Evolutionary conservation across 176 grass and related monocot genomes (phyloP), one percentile per base, ranked within the genome.

Genomic region (Triticum timopheevii): DNA sequence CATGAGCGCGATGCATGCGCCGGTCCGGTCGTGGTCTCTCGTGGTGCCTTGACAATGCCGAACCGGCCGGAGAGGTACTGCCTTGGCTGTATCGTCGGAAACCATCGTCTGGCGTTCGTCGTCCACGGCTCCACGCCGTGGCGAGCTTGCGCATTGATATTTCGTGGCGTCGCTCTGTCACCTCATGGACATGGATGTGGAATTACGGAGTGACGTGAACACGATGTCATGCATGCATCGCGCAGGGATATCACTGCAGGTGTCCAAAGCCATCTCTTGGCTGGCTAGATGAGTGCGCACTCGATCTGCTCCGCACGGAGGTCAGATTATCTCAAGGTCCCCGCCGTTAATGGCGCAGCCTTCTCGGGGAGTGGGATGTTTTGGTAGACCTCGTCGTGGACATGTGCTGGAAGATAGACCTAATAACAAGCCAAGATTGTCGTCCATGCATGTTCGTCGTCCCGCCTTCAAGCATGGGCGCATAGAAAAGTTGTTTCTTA

Each of bases 11-110:
- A 44, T 44, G 45, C 3, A n/a, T 35, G 31, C 50, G 27, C 67
- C 4, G 78, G 78, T 82, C 54, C 19, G 0, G 16, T 22, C 54
- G 54, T 20, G 52, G 52, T 56, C 52, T 56, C 52, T 56, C 36
- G 73, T 34, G 64, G 39, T 3, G 71, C 79, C 50, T 79, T 24
- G 88, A 90, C 88, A 83, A 24, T 17, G 68, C 34, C 19, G 44
- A 20, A 49, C 15, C 12, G 5, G 38, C 15, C n/a, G 5, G 38
- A 23, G 58, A 40, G 75, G 0, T 54, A 31, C 40, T 8, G 52
- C 65, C 39, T 79, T 64, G 87, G 87, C 38, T 73, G 39, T 15
- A 65, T 23, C 35, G 50, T 35, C 20, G 25, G 35, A 36, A 69
- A 13, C 40, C 36, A 23, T 24, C 69, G 12, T n/a, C 16, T 44